Evolutionary conservation across 345 rosid genomes (phyloP).

Genomic region (Heritiera fomes): DNA sequence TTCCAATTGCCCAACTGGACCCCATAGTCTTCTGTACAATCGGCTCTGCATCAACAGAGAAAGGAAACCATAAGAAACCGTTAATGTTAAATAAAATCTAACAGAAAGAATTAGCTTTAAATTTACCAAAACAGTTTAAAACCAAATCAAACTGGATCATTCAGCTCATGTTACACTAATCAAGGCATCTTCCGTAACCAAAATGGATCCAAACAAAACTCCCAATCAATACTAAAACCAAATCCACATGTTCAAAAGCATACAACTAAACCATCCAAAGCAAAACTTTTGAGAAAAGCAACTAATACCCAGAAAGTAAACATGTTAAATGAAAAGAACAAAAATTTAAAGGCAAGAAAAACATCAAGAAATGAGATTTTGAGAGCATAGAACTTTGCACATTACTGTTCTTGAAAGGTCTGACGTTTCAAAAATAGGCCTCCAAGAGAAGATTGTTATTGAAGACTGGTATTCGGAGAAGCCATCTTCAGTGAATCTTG

Average conservation of each 20-base stretch:
- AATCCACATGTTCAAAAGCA: neutral
- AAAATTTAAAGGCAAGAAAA: conserved; percentile 18
- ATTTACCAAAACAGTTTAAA: conserved; percentile 20
- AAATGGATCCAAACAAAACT: conserved; percentile 28
- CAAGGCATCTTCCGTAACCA: conserved; percentile 6
- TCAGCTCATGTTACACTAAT: neutral
- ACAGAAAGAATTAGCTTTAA: neutral
- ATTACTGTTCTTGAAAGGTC: conserved; percentile 57
- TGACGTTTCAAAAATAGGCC: conserved; percentile 75
- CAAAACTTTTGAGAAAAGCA: neutral
- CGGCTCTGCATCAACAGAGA: conserved; percentile 53
- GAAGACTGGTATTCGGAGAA: conserved; percentile 77
- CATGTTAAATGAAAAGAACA: neutral
- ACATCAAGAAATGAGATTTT: conserved; percentile 15
- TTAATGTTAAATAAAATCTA: neutral
- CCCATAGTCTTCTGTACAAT: conserved; percentile 81
- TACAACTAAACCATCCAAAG: neutral
- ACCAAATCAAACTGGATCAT: conserved; percentile 24
- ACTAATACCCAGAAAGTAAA: conserved; percentile 9
- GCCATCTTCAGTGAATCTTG: conserved; percentile 75
- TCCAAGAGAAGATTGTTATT: conserved; percentile 90
- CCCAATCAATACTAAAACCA: conserved; percentile 8
- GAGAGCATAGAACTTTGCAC: neutral
- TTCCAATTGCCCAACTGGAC: conserved; percentile 72
- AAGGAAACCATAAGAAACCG: conserved; percentile 15